These are phyloP conservation scores for Erythrobasidium hasegawianum DNA, from an alignment of 1,284 basidiomycete genomes.

Conservation along the genomic window DNA sequence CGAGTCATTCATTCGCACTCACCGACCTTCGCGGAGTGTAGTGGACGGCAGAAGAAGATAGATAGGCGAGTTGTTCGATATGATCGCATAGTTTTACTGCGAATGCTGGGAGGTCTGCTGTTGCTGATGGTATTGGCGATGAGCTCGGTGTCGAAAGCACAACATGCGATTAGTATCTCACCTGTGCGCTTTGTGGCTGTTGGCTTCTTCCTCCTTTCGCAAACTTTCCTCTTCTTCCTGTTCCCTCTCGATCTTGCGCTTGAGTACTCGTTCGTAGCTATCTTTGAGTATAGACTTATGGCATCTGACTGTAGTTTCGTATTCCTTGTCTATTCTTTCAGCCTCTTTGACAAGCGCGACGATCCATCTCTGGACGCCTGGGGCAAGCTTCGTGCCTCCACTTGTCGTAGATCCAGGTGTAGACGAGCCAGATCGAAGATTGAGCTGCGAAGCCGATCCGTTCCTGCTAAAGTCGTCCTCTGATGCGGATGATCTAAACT, in stretches of 20 bases:
- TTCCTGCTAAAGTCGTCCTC: neutral
- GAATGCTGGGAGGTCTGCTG: neutral
- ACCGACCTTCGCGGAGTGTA: too few relatives aligned
- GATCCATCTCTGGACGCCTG: constrained; percentile 43
- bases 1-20: too few relatives aligned
- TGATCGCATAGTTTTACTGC: constrained; percentile 1
- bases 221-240: constrained; percentile 20
- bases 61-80: too few relatives aligned
- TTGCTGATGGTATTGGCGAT: too few relatives aligned
- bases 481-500: neutral
- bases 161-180: too few relatives aligned
- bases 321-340: constrained; percentile 44
- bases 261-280: constrained; percentile 41
- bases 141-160: too few relatives aligned
- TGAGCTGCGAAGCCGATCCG: constrained; percentile 1
- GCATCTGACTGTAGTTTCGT: constrained; percentile 40
- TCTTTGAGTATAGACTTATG: constrained; percentile 41
- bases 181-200: too few relatives aligned
- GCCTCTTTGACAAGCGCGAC: constrained; percentile 42
- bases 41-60: too few relatives aligned
- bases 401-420: neutral
- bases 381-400: constrained; percentile 1
- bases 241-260: constrained; percentile 9
- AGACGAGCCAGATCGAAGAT: constrained; percentile 1
- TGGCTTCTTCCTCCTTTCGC: neutral